Percentiles rank a stretch among this genome's conserved stretches.
These are phyloP conservation scores for Talaromyces stipitatus DNA, from an alignment of 495 filamentous ascomycete species.

Conservation along the genomic window DNA sequence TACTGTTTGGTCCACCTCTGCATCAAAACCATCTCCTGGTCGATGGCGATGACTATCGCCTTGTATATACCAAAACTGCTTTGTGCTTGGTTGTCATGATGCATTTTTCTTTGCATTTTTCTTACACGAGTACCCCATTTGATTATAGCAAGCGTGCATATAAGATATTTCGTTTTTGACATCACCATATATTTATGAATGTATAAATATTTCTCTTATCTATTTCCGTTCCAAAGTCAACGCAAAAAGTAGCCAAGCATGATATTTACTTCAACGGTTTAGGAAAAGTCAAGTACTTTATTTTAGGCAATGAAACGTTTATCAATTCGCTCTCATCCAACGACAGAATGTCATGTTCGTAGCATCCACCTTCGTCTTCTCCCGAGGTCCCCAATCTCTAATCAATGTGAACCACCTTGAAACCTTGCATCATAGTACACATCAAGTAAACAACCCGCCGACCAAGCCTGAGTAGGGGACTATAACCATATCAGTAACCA, in stretches of 20 bases:
- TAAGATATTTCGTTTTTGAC: too few relatives aligned
- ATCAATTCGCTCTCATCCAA: too few relatives aligned
- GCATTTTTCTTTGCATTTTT: too few relatives aligned
- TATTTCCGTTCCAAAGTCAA: too few relatives aligned
- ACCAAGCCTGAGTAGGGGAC: conserved; percentile 95
- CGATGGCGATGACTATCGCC: conserved; percentile 3
- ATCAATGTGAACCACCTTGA: too few relatives aligned
- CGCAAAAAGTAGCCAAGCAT: too few relatives aligned
- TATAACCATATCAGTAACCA: conserved; percentile 20
- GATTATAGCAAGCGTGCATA: not conserved
- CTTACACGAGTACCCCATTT: not conserved
- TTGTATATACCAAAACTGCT: not conserved
- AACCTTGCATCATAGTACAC: conserved; percentile 67
- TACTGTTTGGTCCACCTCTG: conserved; percentile 5
- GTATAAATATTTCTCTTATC: not conserved
- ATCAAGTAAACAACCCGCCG: conserved; percentile 86
- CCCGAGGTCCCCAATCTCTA: too few relatives aligned
- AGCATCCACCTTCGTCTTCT: too few relatives aligned
- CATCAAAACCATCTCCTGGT: conserved; percentile 2
- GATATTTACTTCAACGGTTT: too few relatives aligned
- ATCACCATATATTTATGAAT: not conserved
- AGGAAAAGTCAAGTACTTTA: too few relatives aligned
- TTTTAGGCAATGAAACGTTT: too few relatives aligned
- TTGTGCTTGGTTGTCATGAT: not conserved
- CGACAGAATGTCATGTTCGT: too few relatives aligned